Evolutionary conservation across 1,284 basidiomycete genomes (phyloP).

Genomic region (Coniferiporia weirii): DNA sequence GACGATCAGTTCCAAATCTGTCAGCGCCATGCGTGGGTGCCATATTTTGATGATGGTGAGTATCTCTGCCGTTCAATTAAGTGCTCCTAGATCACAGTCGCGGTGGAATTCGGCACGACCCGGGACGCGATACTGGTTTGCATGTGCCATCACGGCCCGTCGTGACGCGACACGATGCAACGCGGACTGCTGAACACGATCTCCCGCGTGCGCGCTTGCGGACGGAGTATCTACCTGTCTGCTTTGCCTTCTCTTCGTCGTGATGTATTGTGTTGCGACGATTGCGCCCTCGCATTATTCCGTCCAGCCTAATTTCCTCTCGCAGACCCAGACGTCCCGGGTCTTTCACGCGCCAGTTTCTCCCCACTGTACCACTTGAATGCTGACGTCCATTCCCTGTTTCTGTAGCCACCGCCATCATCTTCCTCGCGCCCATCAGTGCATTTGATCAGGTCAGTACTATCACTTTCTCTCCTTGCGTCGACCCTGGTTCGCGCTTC

Average conservation of each 20-base stretch:
- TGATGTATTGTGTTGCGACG: background rate
- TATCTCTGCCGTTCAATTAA: constrained; percentile 13
- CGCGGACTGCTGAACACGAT: background rate
- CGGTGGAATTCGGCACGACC: background rate
- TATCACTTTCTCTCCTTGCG: constrained; percentile 4
- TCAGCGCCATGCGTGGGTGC: constrained; percentile 73
- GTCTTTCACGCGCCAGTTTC: background rate
- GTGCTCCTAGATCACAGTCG: background rate
- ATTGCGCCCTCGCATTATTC: background rate
- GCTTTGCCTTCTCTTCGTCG: background rate
- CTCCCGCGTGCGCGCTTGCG: too few relatives aligned
- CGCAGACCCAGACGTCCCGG: too few relatives aligned
- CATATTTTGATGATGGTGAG: constrained; percentile 78
- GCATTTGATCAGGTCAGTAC: constrained; percentile 70
- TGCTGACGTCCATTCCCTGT: constrained; percentile 3
- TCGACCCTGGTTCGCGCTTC: constrained; percentile 1
- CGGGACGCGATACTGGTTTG: background rate
- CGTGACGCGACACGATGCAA: constrained; percentile 10
- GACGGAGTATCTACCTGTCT: background rate
- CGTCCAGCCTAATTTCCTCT: background rate
- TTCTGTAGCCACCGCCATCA: constrained; percentile 58
- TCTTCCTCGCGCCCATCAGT: constrained; percentile 74
- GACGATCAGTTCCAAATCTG: background rate
- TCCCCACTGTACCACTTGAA: background rate
- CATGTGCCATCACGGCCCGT: background rate